Evolutionary conservation across 441 rosid species (phyloP), one percentile per base, ranked within the genome.

Genomic region (Bocquillonia castaneifolia): DNA sequence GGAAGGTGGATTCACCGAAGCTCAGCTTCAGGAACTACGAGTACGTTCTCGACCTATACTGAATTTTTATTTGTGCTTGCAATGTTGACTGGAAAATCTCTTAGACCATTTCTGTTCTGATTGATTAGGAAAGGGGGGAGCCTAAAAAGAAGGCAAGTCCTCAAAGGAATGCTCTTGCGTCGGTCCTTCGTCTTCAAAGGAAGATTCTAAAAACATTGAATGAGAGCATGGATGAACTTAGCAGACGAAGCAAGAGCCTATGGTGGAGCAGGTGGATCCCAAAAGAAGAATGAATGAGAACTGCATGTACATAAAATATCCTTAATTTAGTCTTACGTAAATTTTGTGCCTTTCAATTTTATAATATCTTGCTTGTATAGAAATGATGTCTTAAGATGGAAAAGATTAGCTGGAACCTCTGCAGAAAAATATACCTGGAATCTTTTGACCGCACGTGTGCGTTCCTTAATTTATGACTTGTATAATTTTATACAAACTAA

Each of bases 241-340:
- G 78, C 77, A 71, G 75, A 69, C 85, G 85, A 47, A 76, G 88
- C 56, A 89, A 84, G 85, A 89, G 93, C 75, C 23, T 91, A 2
- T 93, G 99, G 97, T 91, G 96, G 96, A 91, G 88, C 79, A 73
- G 96, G 77, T 93, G 99, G 99, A 93, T 91, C 79, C 95, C 96
- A 8, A 82, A 76, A 74, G 90, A 93, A 75, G 95, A 91, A 68
- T 88, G 84, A 90, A 74, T n/a, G n/a, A n/a, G n/a, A 37, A 54
- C 28, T 71, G 79, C 75, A 69, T 51, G 56, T 88, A 72, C 64
- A 69, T 59, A 52, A 28, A 29, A 26, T 56, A 45, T 15, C n/a
- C n/a, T n/a, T n/a, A n/a, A 34, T 5, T 34, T 20, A 59, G 14
- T 18, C 45, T 29, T 6, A 17, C 70, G 74, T 77, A 72, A 74